Evolutionary conservation across 768 basidiomycete genomes (phyloP).

Genomic region (Leccinum subtestaceum): DNA sequence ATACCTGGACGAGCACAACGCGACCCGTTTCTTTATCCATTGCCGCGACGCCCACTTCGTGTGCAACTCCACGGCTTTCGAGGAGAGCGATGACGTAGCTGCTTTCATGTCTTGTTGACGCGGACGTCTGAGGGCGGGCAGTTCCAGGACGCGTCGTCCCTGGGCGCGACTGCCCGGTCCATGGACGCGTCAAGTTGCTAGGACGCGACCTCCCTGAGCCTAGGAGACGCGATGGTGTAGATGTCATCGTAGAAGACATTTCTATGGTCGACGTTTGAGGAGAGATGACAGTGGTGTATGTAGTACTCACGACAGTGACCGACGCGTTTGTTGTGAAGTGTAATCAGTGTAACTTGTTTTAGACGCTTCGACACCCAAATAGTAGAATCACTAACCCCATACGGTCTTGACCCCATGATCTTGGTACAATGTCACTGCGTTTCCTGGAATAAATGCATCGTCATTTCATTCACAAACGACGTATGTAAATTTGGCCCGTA

Average conservation of each 20-base stretch:
- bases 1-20: conserved; percentile 77
- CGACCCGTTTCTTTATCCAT: conserved; percentile 77
- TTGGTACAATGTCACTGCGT: background rate
- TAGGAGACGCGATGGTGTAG: conserved; percentile 8
- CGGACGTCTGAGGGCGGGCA: conserved; percentile 63
- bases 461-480: conserved; percentile 2
- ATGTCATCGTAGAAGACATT: conserved; percentile 11
- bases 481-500: conserved; percentile 18
- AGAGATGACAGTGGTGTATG: background rate
- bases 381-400: background rate
- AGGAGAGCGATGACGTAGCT: conserved; percentile 67
- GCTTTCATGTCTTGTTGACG: conserved; percentile 55
- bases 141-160: conserved; percentile 34
- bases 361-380: background rate
- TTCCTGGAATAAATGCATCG: conserved; percentile 1
- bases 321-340: background rate
- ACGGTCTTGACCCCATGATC: no score
- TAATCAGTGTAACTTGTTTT: no score
- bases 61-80: conserved; percentile 73
- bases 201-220: conserved; percentile 15
- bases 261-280: background rate
- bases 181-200: conserved; percentile 38
- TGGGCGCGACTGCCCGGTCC: conserved; percentile 59
- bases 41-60: conserved; percentile 86
- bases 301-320: background rate